Evolutionary conservation across 306 rosid species (phyloP), one percentile per base, ranked within the genome.

Genomic region (Corylus americana): DNA sequence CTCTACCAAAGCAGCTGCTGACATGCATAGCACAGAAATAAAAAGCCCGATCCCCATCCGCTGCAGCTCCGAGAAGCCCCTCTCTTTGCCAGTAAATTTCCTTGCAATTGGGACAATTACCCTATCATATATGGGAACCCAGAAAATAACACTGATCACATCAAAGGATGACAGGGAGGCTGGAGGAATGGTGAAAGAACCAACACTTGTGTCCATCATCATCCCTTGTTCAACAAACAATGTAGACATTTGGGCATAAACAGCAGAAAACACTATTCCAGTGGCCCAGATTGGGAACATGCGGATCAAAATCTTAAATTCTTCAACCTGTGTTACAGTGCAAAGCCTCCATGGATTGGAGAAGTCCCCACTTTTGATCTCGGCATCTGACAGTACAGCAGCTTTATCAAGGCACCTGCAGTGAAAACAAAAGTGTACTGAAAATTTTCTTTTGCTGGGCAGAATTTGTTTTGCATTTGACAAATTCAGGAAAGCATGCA

Each of bases 251-350:
- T 95, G 98, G 62, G 98, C 99, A 74, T 89, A 95, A 63, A 95
- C 99, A 11, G 98, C 98, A 14, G 99, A 54, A 79, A 93, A 95
- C 73, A 87, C 87, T 2, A 95, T 95, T 39, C 97, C 97, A 54
- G 94, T 85, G 22, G 99, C 98, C 99, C 98, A 95, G 49, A 95
- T 71, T 22, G 98, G 98, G 81, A 95, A 93, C 99, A 89, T 95
- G 67, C 98, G 99, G 80, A 95, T 86, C 88, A 93, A 82, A 67
- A 93, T 93, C 87, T 95, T 95, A 74, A 95, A 81, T 78, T 95
- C 99, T 87, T 95, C 99, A 58, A 95, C 93, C 86, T 95, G 97
- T 66, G 99, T 95, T 71, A 95, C 97, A 0, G 94, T 90, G 86
- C 99, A 95, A 59, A 95, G 90, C 86, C 87, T 89, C 98, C 99